Evolutionary conservation across 2,329 filamentous ascomycete genomes (phyloP), one percentile per base, ranked within the genome.

Genomic region (Fusarium albosuccineum): DNA sequence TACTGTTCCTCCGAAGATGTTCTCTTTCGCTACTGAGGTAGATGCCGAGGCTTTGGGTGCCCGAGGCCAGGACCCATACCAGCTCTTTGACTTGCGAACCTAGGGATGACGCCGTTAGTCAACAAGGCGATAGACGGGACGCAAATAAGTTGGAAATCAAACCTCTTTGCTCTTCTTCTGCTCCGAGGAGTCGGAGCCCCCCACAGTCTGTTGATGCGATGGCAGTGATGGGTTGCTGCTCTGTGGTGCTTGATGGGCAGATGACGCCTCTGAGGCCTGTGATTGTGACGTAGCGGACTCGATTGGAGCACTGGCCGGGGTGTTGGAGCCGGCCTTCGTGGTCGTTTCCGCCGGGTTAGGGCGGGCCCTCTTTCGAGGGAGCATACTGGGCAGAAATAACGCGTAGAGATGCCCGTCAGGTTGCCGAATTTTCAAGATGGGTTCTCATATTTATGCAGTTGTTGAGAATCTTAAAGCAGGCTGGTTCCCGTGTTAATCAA

Each of bases 1-100:
- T 48, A 83, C 76, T 3, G 85, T 87, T 48, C 83, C 86, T 30
- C 87, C 88, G 45, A 87, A 77, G 29, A 90, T 89, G 11, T 85
- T 87, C 74, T 91, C 88, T 66, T 82, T 83, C 4, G 87, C 86
- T 44, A 91, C 79, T 52, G 87, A 86, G 6, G 85, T 89, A 9
- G 87, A 90, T 29, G 88, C 82, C 14, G 81, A 78, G 7, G 87
- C 85, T 71, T 90, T 90, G 30, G 83, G 79, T 34, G 77, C 74
- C 62, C 85, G 81, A 16, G 86, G 85, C 86, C 86, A 89, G 16
- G 87, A 86, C 54, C 86, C 86, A 74, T 90, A 90, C 88, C 87
- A 90, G 74, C 87, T 89, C 48, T 80, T 80, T 9, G 82, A 77
- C 72, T 87, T 87, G 61, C 81, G 82, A 37, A 83, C 76, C 85